These are phyloP conservation scores for Botryosphaeria dothidea DNA, from an alignment of 2,329 filamentous ascomycete species.

Conservation along the genomic window DNA sequence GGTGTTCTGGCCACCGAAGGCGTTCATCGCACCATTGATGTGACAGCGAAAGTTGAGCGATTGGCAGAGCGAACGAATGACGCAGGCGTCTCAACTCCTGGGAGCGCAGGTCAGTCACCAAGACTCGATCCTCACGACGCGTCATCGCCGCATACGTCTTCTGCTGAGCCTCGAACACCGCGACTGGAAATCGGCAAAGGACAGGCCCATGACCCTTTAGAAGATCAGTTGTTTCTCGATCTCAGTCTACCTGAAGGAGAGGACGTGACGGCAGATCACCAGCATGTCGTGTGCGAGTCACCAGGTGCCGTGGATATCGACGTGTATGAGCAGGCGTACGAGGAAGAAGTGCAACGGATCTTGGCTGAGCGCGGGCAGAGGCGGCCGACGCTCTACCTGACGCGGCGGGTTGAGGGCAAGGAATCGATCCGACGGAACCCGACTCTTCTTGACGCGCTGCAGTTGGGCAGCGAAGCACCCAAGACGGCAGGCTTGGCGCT, in stretches of 20 bases:
- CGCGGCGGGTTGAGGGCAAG: constrained; percentile 49
- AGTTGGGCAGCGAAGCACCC: constrained; percentile 30
- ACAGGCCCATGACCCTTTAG: constrained; percentile 64
- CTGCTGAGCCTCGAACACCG: constrained; percentile 7
- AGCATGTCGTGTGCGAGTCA: constrained; percentile 72
- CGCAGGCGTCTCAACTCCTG: constrained; percentile 4
- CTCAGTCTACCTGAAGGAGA: constrained; percentile 65
- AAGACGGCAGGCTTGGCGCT: constrained; percentile 34
- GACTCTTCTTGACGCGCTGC: constrained; percentile 31
- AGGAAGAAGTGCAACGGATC: constrained; percentile 77
- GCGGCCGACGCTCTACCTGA: constrained; percentile 60
- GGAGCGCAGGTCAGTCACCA: constrained; percentile 1
- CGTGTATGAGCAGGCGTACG: constrained; percentile 86
- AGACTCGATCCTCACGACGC: constrained; percentile 7
- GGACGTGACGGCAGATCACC: constrained; percentile 34
- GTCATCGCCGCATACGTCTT: not conserved
- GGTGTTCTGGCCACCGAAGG: constrained; percentile 55
- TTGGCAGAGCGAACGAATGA: constrained; percentile 27
- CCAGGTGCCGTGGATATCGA: constrained; percentile 82
- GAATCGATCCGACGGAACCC: constrained; percentile 37
- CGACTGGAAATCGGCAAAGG: constrained; percentile 43
- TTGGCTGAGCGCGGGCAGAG: constrained; percentile 46
- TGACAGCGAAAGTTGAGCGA: constrained; percentile 34
- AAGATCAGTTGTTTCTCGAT: constrained; percentile 69
- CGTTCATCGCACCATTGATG: constrained; percentile 50